Base-by-base conservation (phyloP, 164 flowering plant species). In the Akebia trifoliata region DNA sequence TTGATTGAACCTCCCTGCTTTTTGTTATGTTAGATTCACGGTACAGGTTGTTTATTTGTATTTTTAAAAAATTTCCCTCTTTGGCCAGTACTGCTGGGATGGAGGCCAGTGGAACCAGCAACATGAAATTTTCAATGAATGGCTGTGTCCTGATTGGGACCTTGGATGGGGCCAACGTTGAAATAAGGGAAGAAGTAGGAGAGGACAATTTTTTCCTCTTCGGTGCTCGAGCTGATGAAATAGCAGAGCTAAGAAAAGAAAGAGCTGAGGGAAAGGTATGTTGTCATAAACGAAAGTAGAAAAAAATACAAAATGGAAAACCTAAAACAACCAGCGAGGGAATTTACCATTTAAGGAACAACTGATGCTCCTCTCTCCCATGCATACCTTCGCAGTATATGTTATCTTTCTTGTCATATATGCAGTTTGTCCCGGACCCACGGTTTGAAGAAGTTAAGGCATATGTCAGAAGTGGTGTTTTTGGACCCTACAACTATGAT, bases 21-120 rank as follows among this genome's bases (percentile, higher is more conserved):
- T n/a, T n/a, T n/a, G n/a, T n/a, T n/a, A n/a, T n/a, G n/a, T n/a
- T n/a, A n/a, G n/a, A n/a, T n/a, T n/a, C n/a, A n/a, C n/a, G n/a
- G n/a, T n/a, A n/a, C n/a, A n/a, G n/a, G n/a, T n/a, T n/a, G n/a
- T n/a, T n/a, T n/a, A n/a, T n/a, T n/a, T n/a, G n/a, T n/a, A n/a
- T n/a, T n/a, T n/a, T n/a, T n/a, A n/a, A n/a, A n/a, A n/a, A n/a
- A n/a, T n/a, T n/a, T n/a, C n/a, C n/a, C n/a, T n/a, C n/a, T n/a
- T 52, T 57, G 39, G 53, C 18, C 65, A 88, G 96, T 65, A 92
- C 98, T 70, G 98, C 98, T 65, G 98, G 98, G 59, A 92, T 92
- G 98, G 98, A 92, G 69, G 98, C 98, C 45, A 88, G 96, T 76
- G 98, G 96, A 70, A 92, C 98, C 49, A 92, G 98, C 74, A 92